Base-by-base conservation (phyloP, 2,329 filamentous ascomycete genomes). In the Colletotrichum sp. region DNA sequence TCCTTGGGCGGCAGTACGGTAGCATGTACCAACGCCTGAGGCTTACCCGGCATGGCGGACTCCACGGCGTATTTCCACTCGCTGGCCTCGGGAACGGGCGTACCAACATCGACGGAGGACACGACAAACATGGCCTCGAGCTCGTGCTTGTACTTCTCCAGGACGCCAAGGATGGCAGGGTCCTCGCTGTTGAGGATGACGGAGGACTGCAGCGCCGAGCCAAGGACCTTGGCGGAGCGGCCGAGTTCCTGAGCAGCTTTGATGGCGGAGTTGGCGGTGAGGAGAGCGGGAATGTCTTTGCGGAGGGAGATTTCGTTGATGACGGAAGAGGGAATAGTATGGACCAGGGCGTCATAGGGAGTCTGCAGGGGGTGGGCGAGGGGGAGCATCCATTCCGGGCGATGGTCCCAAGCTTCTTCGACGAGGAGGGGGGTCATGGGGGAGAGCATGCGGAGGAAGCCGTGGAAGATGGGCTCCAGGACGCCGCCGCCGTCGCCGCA, bases 351-450 rank as follows among this genome's bases (percentile, higher is more conserved):
- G 8, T 75, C 78, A 79, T 90, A 91, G 12, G 89, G 83, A 73
- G 91, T 87, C 28, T 85, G 85, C 18, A 88, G 84, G 3, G 91
- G 90, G 8, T 78, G 77, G 4, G 44, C 12, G n/a, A 78, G 30
- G 24, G 64, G 30, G 84, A 71, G 90, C 83, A 97, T 90, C 83
- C 89, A 90, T 12, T 87, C 84, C 0, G 96, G 95, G 5, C 93
- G 90, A 83, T 96, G 91, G 70, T 93, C 92, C 95, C 95, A 98
- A 2, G 94, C 93, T 85, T 99, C 96, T 82, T 98, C 95, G 1
- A 98, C 94, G 6, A 99, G 89, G 52, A 96, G 84, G 1, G 96
- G 96, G 12, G 93, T 94, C 71, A 98, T 90, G 2, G 96, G 96
- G 4, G 92, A 93, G 34, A 99, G 88, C 90, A 98, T 95, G 70